phyloP scores from a whole-genome alignment of 345 rosid species.

The Excoecaria agallocha region DNA sequence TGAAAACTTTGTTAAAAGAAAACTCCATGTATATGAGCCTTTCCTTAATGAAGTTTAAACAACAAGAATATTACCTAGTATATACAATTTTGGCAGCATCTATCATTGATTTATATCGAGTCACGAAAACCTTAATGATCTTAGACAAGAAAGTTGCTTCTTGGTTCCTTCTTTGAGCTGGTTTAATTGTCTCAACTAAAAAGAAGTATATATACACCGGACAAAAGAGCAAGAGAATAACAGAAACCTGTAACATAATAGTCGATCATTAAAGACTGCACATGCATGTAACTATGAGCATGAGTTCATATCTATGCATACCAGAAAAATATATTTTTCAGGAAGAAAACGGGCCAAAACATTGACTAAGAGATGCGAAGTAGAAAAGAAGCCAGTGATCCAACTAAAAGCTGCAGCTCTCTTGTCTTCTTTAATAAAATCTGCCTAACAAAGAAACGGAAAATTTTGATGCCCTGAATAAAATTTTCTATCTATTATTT shows the following conservation, averaged over 20 bases:
- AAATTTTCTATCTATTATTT: not conserved
- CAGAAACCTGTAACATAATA: conserved; percentile 40
- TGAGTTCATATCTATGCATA: not conserved
- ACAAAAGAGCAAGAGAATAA: conserved; percentile 41
- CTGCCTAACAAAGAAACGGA: conserved; percentile 39
- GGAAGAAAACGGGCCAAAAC: conserved; percentile 50
- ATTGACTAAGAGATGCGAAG: conserved; percentile 52
- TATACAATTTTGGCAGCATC: conserved; percentile 39
- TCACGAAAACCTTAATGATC: conserved; percentile 22
- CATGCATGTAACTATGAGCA: not conserved
- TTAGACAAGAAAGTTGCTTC: conserved; percentile 32
- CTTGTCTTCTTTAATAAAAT: conserved; percentile 39
- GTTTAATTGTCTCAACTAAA: conserved; percentile 38
- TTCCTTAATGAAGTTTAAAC: too few relatives aligned
- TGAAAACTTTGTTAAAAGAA: not conserved
- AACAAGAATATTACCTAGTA: conserved; percentile 30
- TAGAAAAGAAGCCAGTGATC: conserved; percentile 56
- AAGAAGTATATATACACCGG: conserved; percentile 45
- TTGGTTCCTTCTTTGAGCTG: conserved; percentile 28
- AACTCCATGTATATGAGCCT: too few relatives aligned
- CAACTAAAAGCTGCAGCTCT: conserved; percentile 54
- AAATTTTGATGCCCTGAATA: conserved; percentile 4
- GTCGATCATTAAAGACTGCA: not conserved
- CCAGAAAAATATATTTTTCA: conserved; percentile 43
- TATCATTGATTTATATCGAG: conserved; percentile 42